Base-by-base conservation (phyloP, 306 rosid genomes). In the Rubus idaeus region DNA sequence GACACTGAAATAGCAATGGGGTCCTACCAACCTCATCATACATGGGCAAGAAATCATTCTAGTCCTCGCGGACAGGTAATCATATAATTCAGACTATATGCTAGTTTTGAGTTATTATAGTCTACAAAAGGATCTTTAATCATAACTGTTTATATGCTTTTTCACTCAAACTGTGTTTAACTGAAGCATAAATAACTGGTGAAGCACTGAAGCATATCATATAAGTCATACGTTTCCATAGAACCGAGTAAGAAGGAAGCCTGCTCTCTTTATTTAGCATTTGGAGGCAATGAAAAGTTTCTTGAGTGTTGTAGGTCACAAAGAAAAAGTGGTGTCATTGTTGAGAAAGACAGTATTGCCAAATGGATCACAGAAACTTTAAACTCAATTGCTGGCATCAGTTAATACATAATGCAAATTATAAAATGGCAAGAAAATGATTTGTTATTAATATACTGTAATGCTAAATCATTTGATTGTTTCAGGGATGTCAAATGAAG, bases 1-100 rank as follows among this genome's bases (percentile, higher is more conserved):
- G 99, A 95, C 89, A 92, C 97, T n/a, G 99, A 95, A 82, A 95
- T 95, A 77, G 99, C 99, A 66, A 95, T 95, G 96, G 99, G 99
- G 64, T 87, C 97, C 20, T 95, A 90, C 78, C 99, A 92, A 83
- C 99, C 97, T 64, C 58, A 84, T 60, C 78, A 92, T 75, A 88
- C 98, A 23, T 89, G 97, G 97, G 99, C 94, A 78, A 82, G 88
- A 78, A 88, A 82, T 46, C 72, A 58, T 21, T 74, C 75, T 58
- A 88, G 75, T 77, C 99, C 99, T 12, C 87, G 6, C 39, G 99
- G 99, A 78, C 88, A 92, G 97, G 99, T 92, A 77, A 83, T 5
- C 41, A 5, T 50, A 30, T 4, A 49, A 56, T 3, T 18, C 47
- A 45, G 61, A 53, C 39, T 21, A 68, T 13, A 58, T 68, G 18